phyloP scores from a whole-genome alignment of 257 asterid species.

The Solanum chiquidenum region DNA sequence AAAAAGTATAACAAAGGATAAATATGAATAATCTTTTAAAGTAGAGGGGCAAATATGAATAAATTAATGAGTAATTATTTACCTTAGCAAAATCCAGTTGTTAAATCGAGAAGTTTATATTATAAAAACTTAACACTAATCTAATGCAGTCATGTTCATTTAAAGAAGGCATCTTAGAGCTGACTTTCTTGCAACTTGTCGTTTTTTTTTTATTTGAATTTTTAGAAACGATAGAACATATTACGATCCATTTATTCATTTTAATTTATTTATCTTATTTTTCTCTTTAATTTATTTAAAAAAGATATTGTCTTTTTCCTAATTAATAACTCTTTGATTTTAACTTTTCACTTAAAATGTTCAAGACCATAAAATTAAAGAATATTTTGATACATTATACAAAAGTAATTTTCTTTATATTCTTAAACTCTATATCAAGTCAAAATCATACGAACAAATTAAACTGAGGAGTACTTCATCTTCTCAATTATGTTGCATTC shows the following conservation, averaged over 20 bases:
- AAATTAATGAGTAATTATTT: not conserved
- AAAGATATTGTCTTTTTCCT: not conserved
- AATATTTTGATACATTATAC: not conserved
- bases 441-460: not conserved
- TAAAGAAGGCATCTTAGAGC: not conserved
- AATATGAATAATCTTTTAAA: too few relatives aligned
- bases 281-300: not conserved
- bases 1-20: too few relatives aligned
- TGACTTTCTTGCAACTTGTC: not conserved
- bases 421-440: not conserved
- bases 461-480: not conserved
- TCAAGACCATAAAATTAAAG: not conserved
- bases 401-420: not conserved
- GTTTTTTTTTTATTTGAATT: not conserved
- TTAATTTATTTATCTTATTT: not conserved
- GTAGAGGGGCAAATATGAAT: too few relatives aligned
- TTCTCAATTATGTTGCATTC: not conserved
- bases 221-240: not conserved
- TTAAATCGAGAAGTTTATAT: not conserved
- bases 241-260: not conserved
- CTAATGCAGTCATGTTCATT: not conserved
- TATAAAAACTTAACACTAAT: not conserved
- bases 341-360: fast-evolving
- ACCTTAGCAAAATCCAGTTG: not conserved
- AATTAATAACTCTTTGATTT: not conserved